Evolutionary conservation across 1,139 yeast genomes (phyloP), one percentile per base, ranked within the genome.

Genomic region (Pichia terricola): DNA sequence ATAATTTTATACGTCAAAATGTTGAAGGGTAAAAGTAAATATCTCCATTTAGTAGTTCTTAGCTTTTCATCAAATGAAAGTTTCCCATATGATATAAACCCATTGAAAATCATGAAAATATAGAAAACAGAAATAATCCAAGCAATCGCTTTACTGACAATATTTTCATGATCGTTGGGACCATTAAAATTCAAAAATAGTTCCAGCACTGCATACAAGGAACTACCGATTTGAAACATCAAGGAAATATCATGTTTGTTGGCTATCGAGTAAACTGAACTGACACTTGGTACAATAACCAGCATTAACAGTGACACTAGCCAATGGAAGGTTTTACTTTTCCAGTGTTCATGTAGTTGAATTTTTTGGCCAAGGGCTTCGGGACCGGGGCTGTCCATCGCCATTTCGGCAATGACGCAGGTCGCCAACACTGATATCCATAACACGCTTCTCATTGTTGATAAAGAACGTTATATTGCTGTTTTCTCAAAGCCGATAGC

Each of bases 271-370:
- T 76, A 67, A 7, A 69, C 69, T 1, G 82, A 61, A 1, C 79
- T 65, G 3, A 79, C 45, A 0, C 83, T 77, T 1, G 87, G 84
- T 2, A 75, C 26, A 4, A 81, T 53, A 33, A 80, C 64, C 11
- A 78, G 54, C 4, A 75, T 42, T 1, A 63, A 51, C 31, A 79
- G 47, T 0, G 83, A 64, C 30, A 70, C 45, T 28, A 81, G 59
- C 87, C 86, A 81, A 57, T 81, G 89, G 59, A 79, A 69, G 0
- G 81, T 64, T 53, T 76, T 78, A 10, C 78, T 66, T 2, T 66
- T 70, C 16, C 80, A 45, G 16, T 48, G 72, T 8, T 37, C 43
- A 40, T 47, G 47, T 3, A 53, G 28, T 26, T 43, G 42, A 3
- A 35, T 45, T 16, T 44, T 28, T 37, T 44, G 45, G 6, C 48